Percentiles rank a stretch among this genome's conserved stretches.
phyloP scores from a whole-genome alignment of 345 rosid species.

The Arabidopsis arenosa region DNA sequence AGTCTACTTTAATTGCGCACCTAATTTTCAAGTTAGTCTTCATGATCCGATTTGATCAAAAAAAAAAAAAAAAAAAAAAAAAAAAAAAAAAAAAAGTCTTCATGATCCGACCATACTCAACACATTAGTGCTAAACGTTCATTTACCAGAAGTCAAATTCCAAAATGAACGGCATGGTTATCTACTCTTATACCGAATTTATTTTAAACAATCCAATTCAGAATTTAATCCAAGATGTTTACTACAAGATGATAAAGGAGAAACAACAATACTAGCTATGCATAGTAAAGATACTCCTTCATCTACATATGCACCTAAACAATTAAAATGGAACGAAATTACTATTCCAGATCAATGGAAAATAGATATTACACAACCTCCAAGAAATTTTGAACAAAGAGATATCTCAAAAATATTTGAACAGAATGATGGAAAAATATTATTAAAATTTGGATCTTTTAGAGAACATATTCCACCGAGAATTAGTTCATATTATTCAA shows the following conservation, averaged over 20 bases:
- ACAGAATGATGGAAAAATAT: background rate
- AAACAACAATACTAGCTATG: background rate
- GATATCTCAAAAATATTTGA: background rate
- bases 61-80: no score
- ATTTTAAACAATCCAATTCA: background rate
- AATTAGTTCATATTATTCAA: background rate
- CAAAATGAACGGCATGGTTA: slow-evolving; percentile 1
- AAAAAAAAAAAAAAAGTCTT: no score
- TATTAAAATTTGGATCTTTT: background rate
- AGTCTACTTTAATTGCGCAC: background rate
- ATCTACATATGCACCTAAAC: background rate
- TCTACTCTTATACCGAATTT: background rate
- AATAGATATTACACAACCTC: background rate
- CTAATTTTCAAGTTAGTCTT: background rate
- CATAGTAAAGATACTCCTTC: background rate
- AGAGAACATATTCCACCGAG: background rate
- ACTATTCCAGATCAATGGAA: background rate
- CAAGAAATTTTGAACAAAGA: background rate
- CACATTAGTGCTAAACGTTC: background rate
- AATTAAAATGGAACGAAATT: background rate
- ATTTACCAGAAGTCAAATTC: background rate
- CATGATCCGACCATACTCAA: background rate
- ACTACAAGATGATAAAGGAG: slow-evolving; percentile 16
- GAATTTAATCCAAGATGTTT: slow-evolving; percentile 9
- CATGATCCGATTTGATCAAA: no score